Conservation (phyloP, 805 yeast genomes). For the Kodamaea hsintzibuensis region DNA sequence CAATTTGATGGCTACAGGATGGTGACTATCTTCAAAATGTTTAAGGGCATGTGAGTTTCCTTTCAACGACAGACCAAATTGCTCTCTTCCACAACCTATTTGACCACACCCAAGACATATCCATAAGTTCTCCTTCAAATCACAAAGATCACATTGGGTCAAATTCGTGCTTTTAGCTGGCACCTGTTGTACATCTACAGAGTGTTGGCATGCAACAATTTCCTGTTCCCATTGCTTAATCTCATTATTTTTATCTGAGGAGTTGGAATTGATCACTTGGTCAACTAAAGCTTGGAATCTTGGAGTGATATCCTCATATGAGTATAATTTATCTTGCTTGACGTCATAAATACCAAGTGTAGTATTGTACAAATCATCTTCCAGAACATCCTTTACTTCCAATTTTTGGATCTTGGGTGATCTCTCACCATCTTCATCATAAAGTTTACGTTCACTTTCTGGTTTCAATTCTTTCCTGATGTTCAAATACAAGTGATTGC, state of each 20-base stretch:
- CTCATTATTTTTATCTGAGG: slow-evolving; percentile 63
- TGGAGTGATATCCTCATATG: slow-evolving; percentile 23
- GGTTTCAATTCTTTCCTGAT: slow-evolving; percentile 54
- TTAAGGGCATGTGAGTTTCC: slow-evolving; percentile 89
- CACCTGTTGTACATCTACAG: slow-evolving; percentile 51
- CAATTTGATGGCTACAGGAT: slow-evolving; percentile 83
- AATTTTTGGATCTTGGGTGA: slow-evolving; percentile 58
- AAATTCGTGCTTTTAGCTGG: slow-evolving; percentile 9
- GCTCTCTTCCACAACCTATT: slow-evolving; percentile 94
- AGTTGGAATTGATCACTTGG: slow-evolving; percentile 54
- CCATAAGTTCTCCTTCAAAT: slow-evolving; percentile 81
- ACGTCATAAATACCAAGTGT: slow-evolving; percentile 43
- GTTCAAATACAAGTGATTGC: slow-evolving; percentile 61
- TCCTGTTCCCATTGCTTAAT: slow-evolving; percentile 92
- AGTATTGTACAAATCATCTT: slow-evolving; percentile 61
- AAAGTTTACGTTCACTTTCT: slow-evolving; percentile 21
- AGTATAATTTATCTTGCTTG: slow-evolving; percentile 25
- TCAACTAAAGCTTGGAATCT: slow-evolving; percentile 34
- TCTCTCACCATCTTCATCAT: slow-evolving; percentile 25
- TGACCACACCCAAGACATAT: slow-evolving; percentile 87
- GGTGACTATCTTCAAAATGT: slow-evolving; percentile 63
- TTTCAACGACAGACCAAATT: slow-evolving; percentile 83
- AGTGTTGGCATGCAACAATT: slow-evolving; percentile 76
- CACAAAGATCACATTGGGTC: slow-evolving; percentile 59
- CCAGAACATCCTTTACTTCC: slow-evolving; percentile 63